Evolutionary conservation across 2,329 filamentous ascomycete genomes (phyloP), one percentile per base, ranked within the genome.

Genomic region (Bipolaris cookei): DNA sequence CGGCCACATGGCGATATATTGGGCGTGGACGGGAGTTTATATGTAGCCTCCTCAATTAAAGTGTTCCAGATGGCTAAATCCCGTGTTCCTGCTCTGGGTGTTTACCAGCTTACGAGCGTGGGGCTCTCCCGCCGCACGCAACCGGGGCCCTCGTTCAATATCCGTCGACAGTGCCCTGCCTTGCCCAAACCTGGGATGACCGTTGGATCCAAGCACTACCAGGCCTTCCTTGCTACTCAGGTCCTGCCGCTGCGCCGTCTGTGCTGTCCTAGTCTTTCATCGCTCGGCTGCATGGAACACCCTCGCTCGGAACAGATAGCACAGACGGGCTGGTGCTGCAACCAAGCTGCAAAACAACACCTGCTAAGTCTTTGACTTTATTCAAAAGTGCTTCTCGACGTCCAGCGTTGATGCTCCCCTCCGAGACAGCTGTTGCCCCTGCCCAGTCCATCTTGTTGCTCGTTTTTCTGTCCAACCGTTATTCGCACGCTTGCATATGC

Each of bases 41-140:
- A 71, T 68, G 66, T 67, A 42, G 55, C 59, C 66, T 69, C 61
- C 2, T 68, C 65, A 64, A 69, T 68, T 71, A 70, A 63, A 68
- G 66, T 73, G 71, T 64, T 66, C 67, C 52, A 56, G 65, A 64
- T 68, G 69, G 69, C 73, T 74, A 73, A 73, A 73, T 62, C 66
- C 53, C 57, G 61, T 59, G 54, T 54, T 21, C 38, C 65, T 60
- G 43, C 25, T 68, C 56, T 71, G 64, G 67, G 47, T 69, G 65
- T 64, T 64, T 53, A 16, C 54, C 58, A 50, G 61, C 60, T 62
- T 46, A 46, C 43, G 25, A 34, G 43, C 43, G 43, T 64, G 64
- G 66, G 62, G 55, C 62, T 65, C 61, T 66, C 56, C 60, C 64
- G 62, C 43, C 51, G 67, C 68, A 71, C 61, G 59, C 56, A 66